phyloP scores from a whole-genome alignment of 305 asterid genomes.

The Solanum hybrid region DNA sequence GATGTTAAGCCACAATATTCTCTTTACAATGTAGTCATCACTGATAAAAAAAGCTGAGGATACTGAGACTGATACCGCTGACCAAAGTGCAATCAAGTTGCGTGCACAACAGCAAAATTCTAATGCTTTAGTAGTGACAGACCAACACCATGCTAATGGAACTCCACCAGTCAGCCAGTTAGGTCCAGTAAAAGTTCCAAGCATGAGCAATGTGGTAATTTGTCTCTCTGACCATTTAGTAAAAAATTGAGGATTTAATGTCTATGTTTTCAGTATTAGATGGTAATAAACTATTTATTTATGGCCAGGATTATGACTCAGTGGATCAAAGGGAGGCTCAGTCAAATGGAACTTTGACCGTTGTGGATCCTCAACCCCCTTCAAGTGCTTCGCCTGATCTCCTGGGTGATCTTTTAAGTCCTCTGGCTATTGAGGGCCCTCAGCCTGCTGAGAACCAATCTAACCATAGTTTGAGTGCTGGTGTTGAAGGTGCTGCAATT shows the following conservation, averaged over 20 bases:
- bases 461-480: constrained; percentile 38
- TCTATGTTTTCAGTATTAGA: constrained; percentile 9
- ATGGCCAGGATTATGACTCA: constrained; percentile 39
- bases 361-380: constrained; percentile 79
- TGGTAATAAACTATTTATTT: constrained; percentile 10
- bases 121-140: constrained; percentile 73
- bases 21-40: constrained; percentile 42
- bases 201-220: constrained; percentile 48
- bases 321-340: constrained; percentile 42
- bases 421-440: constrained; percentile 86
- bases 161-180: constrained; percentile 53
- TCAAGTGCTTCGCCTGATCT: constrained; percentile 70
- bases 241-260: not conserved
- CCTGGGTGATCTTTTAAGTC: constrained; percentile 88
- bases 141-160: constrained; percentile 74
- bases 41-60: constrained; percentile 81
- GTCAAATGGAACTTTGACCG: constrained; percentile 69
- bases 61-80: constrained; percentile 91
- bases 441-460: constrained; percentile 31
- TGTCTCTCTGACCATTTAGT: constrained; percentile 9
- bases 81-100: constrained; percentile 88
- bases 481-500: constrained; percentile 28
- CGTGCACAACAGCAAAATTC: constrained; percentile 88
- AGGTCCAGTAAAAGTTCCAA: constrained; percentile 77
- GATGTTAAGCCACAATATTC: not conserved